A percentile compares a stretch with the other conserved stretches of the same genome.
phyloP scores from a whole-genome alignment of 2,329 filamentous ascomycete genomes.

The Claviceps maximensis region DNA sequence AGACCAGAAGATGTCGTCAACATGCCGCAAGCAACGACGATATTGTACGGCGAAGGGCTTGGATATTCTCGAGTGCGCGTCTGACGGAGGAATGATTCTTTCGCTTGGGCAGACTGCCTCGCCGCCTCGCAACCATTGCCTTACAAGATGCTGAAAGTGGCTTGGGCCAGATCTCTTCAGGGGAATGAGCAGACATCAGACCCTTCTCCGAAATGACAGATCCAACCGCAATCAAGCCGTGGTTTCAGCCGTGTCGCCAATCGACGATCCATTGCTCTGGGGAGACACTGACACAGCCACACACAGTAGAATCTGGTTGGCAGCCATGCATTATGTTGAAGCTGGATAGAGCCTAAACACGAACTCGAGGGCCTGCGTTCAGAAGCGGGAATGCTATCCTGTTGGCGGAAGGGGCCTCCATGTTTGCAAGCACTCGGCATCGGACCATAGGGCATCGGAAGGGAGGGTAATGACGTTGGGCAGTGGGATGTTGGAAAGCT shows the following conservation, averaged over 20 bases:
- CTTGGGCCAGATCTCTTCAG: neutral
- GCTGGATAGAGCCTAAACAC: neutral
- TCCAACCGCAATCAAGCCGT: neutral
- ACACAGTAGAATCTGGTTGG: neutral
- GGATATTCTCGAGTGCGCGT: too few species aligned
- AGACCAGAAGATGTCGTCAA: neutral
- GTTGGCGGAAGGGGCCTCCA: too few species aligned
- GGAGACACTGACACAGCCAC: neutral
- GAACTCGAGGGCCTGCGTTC: neutral
- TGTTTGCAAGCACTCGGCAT: too few species aligned
- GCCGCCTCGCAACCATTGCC: neutral
- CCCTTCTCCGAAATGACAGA: neutral
- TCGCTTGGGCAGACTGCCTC: too few species aligned
- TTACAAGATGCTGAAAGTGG: neutral
- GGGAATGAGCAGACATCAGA: neutral
- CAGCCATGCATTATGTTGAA: too few species aligned
- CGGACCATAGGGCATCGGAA: too few species aligned
- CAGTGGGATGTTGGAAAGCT: too few species aligned
- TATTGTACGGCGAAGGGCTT: too few species aligned
- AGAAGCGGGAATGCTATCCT: neutral
- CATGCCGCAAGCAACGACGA: neutral
- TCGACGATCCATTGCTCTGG: neutral
- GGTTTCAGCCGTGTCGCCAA: neutral
- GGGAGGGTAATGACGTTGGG: too few species aligned
- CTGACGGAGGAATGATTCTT: too few species aligned